phyloP scores from a whole-genome alignment of 2,329 filamentous ascomycete genomes.

The Graphilbum ipis-grandicollis region DNA sequence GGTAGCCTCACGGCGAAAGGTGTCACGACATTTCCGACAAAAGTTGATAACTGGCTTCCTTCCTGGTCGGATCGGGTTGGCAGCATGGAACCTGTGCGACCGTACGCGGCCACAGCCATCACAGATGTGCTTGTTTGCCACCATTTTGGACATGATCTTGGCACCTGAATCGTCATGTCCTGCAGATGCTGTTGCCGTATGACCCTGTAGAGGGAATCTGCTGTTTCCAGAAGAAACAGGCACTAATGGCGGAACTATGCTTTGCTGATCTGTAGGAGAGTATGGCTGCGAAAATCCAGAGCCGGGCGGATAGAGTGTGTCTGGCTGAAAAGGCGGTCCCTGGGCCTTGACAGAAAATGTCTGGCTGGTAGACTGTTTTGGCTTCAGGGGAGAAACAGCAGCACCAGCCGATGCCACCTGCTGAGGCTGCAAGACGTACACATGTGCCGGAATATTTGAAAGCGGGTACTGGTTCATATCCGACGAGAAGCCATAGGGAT shows the following conservation, averaged over 20 bases:
- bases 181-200: too few relatives aligned
- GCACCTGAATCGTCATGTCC: too few relatives aligned
- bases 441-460: conserved; percentile 5
- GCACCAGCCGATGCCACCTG: background rate
- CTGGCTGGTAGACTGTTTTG: too few relatives aligned
- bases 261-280: too few relatives aligned
- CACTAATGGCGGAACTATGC: too few relatives aligned
- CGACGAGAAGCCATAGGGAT: too few relatives aligned
- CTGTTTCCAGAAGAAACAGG: background rate
- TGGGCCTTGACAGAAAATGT: too few relatives aligned
- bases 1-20: conserved; percentile 4
- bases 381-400: too few relatives aligned
- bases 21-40: conserved; percentile 17
- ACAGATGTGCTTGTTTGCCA: conserved; percentile 21
- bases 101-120: conserved; percentile 22
- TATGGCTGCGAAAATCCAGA: too few relatives aligned
- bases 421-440: conserved; percentile 6
- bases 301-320: too few relatives aligned
- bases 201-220: background rate
- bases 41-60: conserved; percentile 16
- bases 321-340: too few relatives aligned
- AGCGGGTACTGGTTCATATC: too few relatives aligned
- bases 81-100: conserved; percentile 20
- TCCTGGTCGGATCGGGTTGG: conserved; percentile 15
- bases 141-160: background rate